These are phyloP conservation scores for Macrolepiota dolichaula DNA, from an alignment of 768 basidiomycete species.

Conservation along the genomic window DNA sequence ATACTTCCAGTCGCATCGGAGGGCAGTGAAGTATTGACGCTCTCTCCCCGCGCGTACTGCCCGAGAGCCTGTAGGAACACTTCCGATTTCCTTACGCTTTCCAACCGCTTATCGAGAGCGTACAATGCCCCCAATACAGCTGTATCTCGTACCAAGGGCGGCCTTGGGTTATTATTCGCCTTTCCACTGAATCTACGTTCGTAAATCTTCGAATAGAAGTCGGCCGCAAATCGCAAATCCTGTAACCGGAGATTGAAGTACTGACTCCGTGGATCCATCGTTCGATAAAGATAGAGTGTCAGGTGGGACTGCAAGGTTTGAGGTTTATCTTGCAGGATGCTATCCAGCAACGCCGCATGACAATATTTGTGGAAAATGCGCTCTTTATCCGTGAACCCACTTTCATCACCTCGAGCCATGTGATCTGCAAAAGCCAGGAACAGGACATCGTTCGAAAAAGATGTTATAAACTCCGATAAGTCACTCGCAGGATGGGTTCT, in stretches of 20 bases:
- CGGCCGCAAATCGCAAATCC: slow-evolving; percentile 69
- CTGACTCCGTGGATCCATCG: slow-evolving; percentile 50
- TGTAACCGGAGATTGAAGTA: slow-evolving; percentile 70
- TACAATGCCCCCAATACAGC: slow-evolving; percentile 66
- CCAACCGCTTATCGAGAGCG: slow-evolving; percentile 57
- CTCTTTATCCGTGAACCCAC: slow-evolving; percentile 57
- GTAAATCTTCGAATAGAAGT: slow-evolving; percentile 76
- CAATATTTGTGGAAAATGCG: slow-evolving; percentile 67
- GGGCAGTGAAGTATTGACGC: slow-evolving; percentile 20
- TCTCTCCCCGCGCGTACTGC: slow-evolving; percentile 56
- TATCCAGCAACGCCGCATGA: slow-evolving; percentile 76
- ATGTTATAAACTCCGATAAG: slow-evolving; percentile 80
- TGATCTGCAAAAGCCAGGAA: slow-evolving; percentile 83
- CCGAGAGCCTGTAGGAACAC: slow-evolving; percentile 42
- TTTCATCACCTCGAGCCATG: slow-evolving; percentile 55
- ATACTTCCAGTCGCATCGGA: neutral
- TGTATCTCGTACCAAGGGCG: slow-evolving; percentile 69
- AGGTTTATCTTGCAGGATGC: slow-evolving; percentile 89
- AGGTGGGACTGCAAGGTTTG: slow-evolving; percentile 74
- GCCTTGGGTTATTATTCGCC: slow-evolving; percentile 60
- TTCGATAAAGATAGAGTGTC: slow-evolving; percentile 65
- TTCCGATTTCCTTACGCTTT: slow-evolving; percentile 36
- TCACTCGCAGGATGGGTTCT: slow-evolving; percentile 69
- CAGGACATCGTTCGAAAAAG: slow-evolving; percentile 77
- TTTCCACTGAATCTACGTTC: slow-evolving; percentile 73